Percentiles rank a stretch among this genome's conserved stretches.
phyloP scores from a whole-genome alignment of 192 early-diverging fungal species.

The Backusella australiensis region DNA sequence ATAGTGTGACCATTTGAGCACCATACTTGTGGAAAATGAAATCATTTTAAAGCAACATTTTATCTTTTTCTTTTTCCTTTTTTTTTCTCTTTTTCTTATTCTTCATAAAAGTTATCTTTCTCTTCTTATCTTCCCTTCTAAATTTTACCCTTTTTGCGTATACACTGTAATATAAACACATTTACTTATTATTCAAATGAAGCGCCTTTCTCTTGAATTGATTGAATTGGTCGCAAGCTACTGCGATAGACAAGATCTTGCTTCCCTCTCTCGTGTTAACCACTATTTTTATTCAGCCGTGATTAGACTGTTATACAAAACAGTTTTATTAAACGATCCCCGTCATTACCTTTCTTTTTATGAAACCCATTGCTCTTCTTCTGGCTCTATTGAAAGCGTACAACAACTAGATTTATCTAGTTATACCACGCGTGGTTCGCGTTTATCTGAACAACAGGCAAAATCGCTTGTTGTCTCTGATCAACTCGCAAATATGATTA shows the following conservation, averaged over 20 bases:
- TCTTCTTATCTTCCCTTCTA: background rate
- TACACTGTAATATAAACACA: background rate
- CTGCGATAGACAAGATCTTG: background rate
- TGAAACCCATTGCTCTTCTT: background rate
- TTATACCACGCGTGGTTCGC: conserved; percentile 19
- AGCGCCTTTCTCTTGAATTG: background rate
- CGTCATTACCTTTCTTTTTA: conserved; percentile 13
- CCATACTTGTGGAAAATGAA: background rate
- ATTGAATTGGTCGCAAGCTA: conserved; percentile 10
- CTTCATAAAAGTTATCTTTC: background rate
- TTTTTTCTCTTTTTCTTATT: background rate
- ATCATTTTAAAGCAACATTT: background rate
- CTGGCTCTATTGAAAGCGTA: background rate
- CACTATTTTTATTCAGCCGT: conserved; percentile 4
- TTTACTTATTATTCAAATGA: conserved; percentile 3
- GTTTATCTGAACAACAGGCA: conserved; percentile 20
- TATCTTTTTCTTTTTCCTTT: background rate
- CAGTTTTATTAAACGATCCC: conserved; percentile 8
- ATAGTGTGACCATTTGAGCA: conserved; percentile 1
- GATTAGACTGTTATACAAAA: background rate
- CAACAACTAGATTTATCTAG: conserved; percentile 18
- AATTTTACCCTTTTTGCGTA: background rate
- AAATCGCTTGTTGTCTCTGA: conserved; percentile 11
- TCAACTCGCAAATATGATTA: conserved; percentile 13
- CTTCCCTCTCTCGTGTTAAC: conserved; percentile 1